Evolutionary conservation across 257 asterid genomes (phyloP).

Genomic region (Dorcoceras hygrometricum): DNA sequence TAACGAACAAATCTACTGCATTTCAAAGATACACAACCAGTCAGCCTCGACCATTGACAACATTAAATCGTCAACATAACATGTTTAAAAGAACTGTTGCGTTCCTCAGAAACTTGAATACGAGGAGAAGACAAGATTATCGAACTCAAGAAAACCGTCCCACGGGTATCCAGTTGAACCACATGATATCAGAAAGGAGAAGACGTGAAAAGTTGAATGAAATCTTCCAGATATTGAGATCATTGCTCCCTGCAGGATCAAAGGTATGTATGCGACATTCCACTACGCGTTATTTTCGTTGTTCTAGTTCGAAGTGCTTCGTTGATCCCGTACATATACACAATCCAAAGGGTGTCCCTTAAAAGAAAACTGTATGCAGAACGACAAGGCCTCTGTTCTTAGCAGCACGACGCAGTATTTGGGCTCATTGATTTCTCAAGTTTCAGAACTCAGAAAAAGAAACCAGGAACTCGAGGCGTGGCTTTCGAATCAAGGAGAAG

Average conservation of each 20-base stretch:
- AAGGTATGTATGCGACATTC: conserved; percentile 41
- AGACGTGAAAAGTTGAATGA: conserved; percentile 66
- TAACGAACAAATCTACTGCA: conserved; percentile 32
- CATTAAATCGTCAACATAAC: conserved; percentile 30
- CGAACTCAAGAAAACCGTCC: conserved; percentile 32
- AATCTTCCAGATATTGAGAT: conserved; percentile 59
- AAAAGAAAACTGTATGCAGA: conserved; percentile 51
- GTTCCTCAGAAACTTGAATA: conserved; percentile 44
- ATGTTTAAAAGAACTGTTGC: conserved; percentile 47
- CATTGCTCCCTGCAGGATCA: conserved; percentile 72
- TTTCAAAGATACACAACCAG: conserved; percentile 38
- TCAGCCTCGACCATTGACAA: conserved; percentile 4
- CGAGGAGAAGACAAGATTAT: conserved; percentile 28
- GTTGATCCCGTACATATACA: no score
- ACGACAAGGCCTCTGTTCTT: conserved; percentile 79
- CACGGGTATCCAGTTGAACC: conserved; percentile 52
- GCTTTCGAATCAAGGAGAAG: conserved; percentile 2
- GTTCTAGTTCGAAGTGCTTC: no score
- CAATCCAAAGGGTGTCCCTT: no score
- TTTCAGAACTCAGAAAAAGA: conserved; percentile 45
- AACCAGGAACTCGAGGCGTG: conserved; percentile 46
- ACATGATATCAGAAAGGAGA: conserved; percentile 68
- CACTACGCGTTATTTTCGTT: background rate
- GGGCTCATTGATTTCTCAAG: conserved; percentile 50
- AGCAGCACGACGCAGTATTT: conserved; percentile 53